Conservation (phyloP, 306 rosid genomes). For the Ammopiptanthus mongolicus region DNA sequence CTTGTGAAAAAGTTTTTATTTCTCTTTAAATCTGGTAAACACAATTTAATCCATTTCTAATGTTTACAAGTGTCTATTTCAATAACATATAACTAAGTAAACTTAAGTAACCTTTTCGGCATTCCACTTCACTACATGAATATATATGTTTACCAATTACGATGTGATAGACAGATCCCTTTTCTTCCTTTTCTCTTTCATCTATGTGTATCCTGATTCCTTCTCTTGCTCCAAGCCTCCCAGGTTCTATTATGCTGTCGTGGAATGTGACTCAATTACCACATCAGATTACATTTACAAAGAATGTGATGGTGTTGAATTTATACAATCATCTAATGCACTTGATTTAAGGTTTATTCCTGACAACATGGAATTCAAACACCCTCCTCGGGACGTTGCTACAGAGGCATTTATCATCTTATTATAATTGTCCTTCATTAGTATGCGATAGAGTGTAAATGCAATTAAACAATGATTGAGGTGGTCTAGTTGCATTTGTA, state of each 20-base stretch:
- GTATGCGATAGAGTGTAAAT: neutral
- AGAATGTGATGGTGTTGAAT: slow-evolving; percentile 76
- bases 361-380: slow-evolving; percentile 65
- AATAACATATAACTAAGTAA: neutral
- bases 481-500: neutral
- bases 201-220: neutral
- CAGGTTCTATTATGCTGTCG: slow-evolving; percentile 83
- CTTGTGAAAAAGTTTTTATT: too few species aligned
- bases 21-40: too few species aligned
- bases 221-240: neutral
- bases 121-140: neutral
- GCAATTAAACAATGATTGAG: neutral
- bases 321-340: slow-evolving; percentile 63
- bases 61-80: too few species aligned
- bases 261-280: slow-evolving; percentile 71
- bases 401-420: slow-evolving; percentile 51
- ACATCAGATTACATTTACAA: slow-evolving; percentile 77
- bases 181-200: neutral
- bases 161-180: neutral
- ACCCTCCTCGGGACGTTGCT: slow-evolving; percentile 69
- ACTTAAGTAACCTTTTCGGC: neutral
- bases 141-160: slow-evolving; percentile 6
- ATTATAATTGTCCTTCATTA: neutral
- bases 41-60: too few species aligned
- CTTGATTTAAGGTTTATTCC: slow-evolving; percentile 93